Evolutionary conservation across 805 yeast species (phyloP), one percentile per base, ranked within the genome.

Genomic region (Myxozyma geophila): DNA sequence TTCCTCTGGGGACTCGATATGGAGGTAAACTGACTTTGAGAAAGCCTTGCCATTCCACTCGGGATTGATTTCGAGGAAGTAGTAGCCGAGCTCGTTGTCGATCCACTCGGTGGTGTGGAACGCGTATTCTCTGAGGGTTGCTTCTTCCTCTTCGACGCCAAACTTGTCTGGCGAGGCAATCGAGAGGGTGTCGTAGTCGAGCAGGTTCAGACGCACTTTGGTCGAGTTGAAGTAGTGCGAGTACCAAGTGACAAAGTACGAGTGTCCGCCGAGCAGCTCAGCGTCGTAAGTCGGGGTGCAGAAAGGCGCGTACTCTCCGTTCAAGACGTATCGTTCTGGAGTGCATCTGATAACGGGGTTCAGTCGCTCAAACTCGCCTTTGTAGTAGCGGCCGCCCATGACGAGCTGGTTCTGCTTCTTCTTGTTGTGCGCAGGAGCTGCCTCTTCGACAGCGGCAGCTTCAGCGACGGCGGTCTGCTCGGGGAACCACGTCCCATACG

Each of bases 321-420:
- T 80, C 58, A 78, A 76, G 69, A 78, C 81, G 73, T 89, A 91
- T 54, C 83, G 76, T 59, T 87, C 87, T 1, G 97, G 97, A 3
- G 92, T 89, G 77, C 97, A 91, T 76, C 97, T 82, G 72, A 90
- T 82, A 54, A 91, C 74, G 0, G 97, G 97, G 72, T 87, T 89
- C 73, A 91, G 79, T 19, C 82, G 77, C 35, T 85, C 87, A 71
- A 67, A 67, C 36, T 66, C 69, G 48, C 64, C 64, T 15, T 43
- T 46, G 52, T 13, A 62, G 35, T 58, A 64, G 41, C 56, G 48
- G 8, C 60, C 60, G 55, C 49, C 43, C 62, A 60, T 56, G 40
- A 60, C 63, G 19, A 46, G 43, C 37, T 51, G 40, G 8, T 28
- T 4, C 33, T n/a, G n/a, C n/a, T 54, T 47, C 33, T 48, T 19